A percentile compares a stretch with the other conserved stretches of the same genome.
Conservation (phyloP, 306 rosid species). For the Rosa lucieae region DNA sequence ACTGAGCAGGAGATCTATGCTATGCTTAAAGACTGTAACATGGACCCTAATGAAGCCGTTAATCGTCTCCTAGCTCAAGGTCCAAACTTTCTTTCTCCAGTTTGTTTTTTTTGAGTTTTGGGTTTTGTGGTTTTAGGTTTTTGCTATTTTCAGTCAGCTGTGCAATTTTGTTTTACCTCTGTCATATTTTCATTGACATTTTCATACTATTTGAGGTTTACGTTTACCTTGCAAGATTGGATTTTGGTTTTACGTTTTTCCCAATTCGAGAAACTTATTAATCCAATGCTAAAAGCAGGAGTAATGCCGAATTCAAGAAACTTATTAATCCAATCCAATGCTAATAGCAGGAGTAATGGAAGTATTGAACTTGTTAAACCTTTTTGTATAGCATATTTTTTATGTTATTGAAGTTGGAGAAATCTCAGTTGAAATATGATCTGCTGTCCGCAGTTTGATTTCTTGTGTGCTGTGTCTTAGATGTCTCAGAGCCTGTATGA, state of each 20-base stretch:
- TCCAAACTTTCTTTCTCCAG: slow-evolving; percentile 8
- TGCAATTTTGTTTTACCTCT: too few species aligned
- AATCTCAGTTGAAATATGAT: background rate
- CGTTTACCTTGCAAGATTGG: background rate
- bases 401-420: background rate
- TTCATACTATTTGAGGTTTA: background rate
- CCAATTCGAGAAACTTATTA: background rate
- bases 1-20: slow-evolving; percentile 97
- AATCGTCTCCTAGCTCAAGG: slow-evolving; percentile 99
- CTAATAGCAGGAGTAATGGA: background rate
- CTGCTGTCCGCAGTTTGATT: background rate
- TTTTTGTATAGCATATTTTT: background rate
- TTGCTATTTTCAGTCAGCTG: background rate
- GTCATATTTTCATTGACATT: too few species aligned
- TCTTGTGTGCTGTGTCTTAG: background rate
- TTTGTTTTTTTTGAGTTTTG: background rate
- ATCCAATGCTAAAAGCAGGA: background rate
- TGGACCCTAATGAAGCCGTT: slow-evolving; percentile 99
- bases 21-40: slow-evolving; percentile 88
- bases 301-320: background rate
- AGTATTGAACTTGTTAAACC: background rate
- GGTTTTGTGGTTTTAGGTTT: background rate
- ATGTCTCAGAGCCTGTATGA: background rate
- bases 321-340: background rate
- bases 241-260: background rate